Evolutionary conservation across 441 rosid genomes (phyloP).

Genomic region (Aleurites moluccanus): DNA sequence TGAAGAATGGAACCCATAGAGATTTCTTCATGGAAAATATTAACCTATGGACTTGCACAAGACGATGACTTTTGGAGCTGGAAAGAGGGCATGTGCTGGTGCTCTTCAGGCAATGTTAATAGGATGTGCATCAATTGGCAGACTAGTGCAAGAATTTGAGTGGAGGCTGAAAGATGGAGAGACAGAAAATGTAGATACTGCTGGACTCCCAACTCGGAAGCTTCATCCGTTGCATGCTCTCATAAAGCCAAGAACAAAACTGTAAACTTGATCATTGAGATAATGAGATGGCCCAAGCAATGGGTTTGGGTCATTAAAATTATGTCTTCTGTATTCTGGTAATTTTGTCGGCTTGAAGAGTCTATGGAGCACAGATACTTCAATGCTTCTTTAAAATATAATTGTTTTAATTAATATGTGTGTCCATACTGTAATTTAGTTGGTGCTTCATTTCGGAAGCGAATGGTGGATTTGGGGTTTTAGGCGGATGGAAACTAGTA

Average conservation of each 20-base stretch:
- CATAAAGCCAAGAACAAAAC: constrained; percentile 43
- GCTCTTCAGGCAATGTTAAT: constrained; percentile 66
- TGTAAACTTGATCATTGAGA: neutral
- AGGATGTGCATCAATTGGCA: constrained; percentile 60
- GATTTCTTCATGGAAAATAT: constrained; percentile 51
- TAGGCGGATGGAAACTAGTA: too few species aligned
- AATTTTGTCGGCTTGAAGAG: too few species aligned
- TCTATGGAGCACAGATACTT: too few species aligned
- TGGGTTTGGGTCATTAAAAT: neutral
- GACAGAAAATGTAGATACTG: constrained; percentile 58
- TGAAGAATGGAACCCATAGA: constrained; percentile 68
- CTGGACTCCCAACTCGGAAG: constrained; percentile 64
- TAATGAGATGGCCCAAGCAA: too few species aligned
- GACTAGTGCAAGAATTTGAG: constrained; percentile 70
- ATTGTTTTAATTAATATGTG: too few species aligned
- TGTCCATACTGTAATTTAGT: too few species aligned
- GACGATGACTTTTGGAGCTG: constrained; percentile 90
- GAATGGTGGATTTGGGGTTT: too few species aligned
- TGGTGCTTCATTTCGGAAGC: too few species aligned
- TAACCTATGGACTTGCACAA: constrained; percentile 58
- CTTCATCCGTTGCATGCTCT: constrained; percentile 60
- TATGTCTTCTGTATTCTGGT: too few species aligned
- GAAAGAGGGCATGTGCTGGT: constrained; percentile 79
- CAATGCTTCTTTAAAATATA: too few species aligned
- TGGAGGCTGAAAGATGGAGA: constrained; percentile 64